Percentiles rank a stretch among this genome's conserved stretches.
Evolutionary conservation across 2,329 filamentous ascomycete genomes (phyloP).

Genomic region (Zasmidium cellare): DNA sequence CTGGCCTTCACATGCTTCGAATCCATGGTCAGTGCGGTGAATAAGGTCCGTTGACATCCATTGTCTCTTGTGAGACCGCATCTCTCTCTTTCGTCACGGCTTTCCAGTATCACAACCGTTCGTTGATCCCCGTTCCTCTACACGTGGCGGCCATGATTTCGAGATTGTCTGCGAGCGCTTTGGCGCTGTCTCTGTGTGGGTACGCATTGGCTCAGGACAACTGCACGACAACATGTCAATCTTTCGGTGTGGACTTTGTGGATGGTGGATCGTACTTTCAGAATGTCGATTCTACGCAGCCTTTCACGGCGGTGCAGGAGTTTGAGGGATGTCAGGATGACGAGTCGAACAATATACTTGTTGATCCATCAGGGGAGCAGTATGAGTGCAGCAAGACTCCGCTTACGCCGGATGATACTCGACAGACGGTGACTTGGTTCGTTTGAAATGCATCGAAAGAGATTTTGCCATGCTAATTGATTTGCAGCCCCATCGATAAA

Average conservation of each 20-base stretch:
- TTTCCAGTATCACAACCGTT: background rate
- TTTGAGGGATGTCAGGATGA: conserved; percentile 46
- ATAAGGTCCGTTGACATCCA: background rate
- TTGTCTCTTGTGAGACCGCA: background rate
- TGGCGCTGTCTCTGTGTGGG: background rate
- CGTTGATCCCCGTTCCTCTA: background rate
- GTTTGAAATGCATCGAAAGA: background rate
- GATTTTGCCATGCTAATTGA: background rate
- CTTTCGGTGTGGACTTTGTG: conserved; percentile 42
- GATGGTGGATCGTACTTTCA: conserved; percentile 47
- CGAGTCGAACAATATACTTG: conserved; percentile 44
- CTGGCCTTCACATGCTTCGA: background rate
- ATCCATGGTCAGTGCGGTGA: background rate
- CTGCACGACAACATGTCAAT: conserved; percentile 20
- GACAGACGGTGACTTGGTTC: conserved; percentile 42
- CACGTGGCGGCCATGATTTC: background rate
- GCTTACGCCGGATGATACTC: conserved; percentile 40
- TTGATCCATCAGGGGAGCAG: conserved; percentile 43
- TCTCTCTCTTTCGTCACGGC: background rate
- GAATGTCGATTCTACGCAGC: conserved; percentile 41
- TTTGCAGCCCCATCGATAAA: conserved; percentile 39
- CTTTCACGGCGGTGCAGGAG: conserved; percentile 45
- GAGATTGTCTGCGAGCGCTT: background rate
- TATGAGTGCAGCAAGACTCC: conserved; percentile 37
- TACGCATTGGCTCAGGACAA: background rate